phyloP scores from a whole-genome alignment of 495 filamentous ascomycete genomes.

The Aeminium ludgeri region DNA sequence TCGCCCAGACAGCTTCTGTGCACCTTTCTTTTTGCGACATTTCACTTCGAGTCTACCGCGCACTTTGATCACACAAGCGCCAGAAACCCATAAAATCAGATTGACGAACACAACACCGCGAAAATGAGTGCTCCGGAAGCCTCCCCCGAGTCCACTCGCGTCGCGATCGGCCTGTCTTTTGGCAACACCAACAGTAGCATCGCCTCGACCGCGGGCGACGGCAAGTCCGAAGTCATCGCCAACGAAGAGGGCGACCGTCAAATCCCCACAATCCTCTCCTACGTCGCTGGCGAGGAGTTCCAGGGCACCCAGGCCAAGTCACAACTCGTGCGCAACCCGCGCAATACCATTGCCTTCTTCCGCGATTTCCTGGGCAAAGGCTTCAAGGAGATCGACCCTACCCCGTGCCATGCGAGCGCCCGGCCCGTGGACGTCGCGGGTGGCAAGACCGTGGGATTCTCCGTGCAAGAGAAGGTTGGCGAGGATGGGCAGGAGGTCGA shows the following conservation, averaged over 20 bases:
- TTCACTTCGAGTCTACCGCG: too few relatives aligned
- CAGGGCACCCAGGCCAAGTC: conserved; percentile 89
- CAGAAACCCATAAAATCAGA: too few relatives aligned
- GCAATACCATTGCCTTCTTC: conserved; percentile 91
- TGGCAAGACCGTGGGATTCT: conserved; percentile 4
- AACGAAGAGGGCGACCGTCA: conserved; percentile 99
- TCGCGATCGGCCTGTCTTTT: conserved; percentile 90
- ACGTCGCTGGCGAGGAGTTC: conserved; percentile 88
- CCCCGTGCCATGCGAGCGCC: conserved; percentile 79
- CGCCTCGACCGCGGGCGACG: conserved; percentile 67
- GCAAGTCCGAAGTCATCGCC: conserved; percentile 92
- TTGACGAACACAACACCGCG: too few relatives aligned
- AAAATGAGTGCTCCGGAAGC: conserved; percentile 40
- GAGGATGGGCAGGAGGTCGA: conserved; percentile 27
- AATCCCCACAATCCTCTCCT: conserved; percentile 87
- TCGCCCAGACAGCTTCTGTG: too few relatives aligned
- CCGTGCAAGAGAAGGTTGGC: conserved; percentile 6
- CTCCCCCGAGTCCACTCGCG: conserved; percentile 35
- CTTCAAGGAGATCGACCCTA: conserved; percentile 91
- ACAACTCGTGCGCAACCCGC: conserved; percentile 76
- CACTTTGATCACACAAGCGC: too few relatives aligned
- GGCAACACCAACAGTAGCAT: conserved; percentile 97
- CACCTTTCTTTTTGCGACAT: too few relatives aligned
- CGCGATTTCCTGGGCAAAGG: conserved; percentile 86
- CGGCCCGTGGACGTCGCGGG: conserved; percentile 60